These are phyloP conservation scores for Aphanoascus verrucosus DNA, from an alignment of 2,329 filamentous ascomycete genomes.

Conservation along the genomic window DNA sequence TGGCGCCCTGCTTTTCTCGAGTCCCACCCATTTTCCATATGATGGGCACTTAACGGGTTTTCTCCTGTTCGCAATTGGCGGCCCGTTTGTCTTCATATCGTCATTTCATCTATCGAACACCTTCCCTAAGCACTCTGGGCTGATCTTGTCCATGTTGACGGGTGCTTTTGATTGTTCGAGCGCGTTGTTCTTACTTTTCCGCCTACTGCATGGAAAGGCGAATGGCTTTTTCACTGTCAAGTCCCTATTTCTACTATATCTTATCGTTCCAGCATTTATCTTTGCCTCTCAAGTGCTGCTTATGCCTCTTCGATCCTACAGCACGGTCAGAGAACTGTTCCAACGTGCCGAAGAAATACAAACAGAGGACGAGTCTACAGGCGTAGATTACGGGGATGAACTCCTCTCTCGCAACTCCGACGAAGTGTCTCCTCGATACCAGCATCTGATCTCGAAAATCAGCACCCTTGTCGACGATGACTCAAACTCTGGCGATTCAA, in stretches of 20 bases:
- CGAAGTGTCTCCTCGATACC: constrained; percentile 4
- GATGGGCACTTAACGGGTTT: constrained; percentile 69
- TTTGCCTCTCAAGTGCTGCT: constrained; percentile 55
- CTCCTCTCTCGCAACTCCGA: not conserved
- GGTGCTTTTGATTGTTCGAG: constrained; percentile 77
- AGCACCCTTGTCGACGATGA: constrained; percentile 47
- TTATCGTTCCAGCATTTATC: constrained; percentile 59
- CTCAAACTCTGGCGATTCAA: not conserved
- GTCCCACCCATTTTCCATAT: constrained; percentile 52
- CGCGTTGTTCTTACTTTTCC: constrained; percentile 33
- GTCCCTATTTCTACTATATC: constrained; percentile 62
- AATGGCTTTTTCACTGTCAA: constrained; percentile 42
- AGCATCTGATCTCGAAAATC: constrained; percentile 42
- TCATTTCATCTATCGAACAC: constrained; percentile 78
- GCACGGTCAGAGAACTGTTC: constrained; percentile 74
- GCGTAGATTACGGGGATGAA: not conserved
- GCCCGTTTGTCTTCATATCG: constrained; percentile 71
- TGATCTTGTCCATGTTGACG: constrained; percentile 70
- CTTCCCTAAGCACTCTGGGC: constrained; percentile 63
- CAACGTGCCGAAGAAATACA: constrained; percentile 52
- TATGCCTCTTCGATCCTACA: constrained; percentile 68
- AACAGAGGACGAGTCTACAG: constrained; percentile 44
- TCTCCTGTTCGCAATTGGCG: constrained; percentile 64
- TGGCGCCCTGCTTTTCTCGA: constrained; percentile 64
- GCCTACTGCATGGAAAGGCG: constrained; percentile 25